phyloP scores from a whole-genome alignment of 805 yeast species.

The Hanseniaspora pseudoguilliermondii region DNA sequence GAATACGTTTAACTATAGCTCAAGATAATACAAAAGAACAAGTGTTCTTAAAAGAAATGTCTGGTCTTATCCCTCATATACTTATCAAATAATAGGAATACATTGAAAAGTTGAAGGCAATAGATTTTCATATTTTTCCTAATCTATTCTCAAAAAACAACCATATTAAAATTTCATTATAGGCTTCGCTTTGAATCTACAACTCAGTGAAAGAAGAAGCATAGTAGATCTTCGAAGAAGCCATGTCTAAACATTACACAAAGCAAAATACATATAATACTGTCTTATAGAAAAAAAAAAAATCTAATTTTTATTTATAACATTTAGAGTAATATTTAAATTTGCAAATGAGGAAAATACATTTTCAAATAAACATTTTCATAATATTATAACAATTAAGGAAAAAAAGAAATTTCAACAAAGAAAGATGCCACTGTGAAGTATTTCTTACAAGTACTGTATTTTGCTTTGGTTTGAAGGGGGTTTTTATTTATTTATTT shows the following conservation, averaged over 20 bases:
- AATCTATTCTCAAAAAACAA: slow-evolving; percentile 3
- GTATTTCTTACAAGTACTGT: too few relatives aligned
- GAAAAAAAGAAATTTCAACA: too few relatives aligned
- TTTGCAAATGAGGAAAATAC: not conserved
- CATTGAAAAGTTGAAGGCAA: slow-evolving; percentile 5
- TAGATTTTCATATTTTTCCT: slow-evolving; percentile 3
- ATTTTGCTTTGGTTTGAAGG: too few relatives aligned
- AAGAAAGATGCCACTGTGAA: too few relatives aligned
- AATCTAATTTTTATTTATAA: too few relatives aligned
- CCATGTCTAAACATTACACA: slow-evolving; percentile 16
- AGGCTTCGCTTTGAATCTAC: slow-evolving; percentile 39
- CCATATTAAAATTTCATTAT: slow-evolving; percentile 18
- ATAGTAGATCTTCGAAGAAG: slow-evolving; percentile 37
- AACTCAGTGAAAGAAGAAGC: slow-evolving; percentile 29
- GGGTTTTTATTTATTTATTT: too few relatives aligned
- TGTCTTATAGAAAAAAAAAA: too few relatives aligned
- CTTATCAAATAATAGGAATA: not conserved
- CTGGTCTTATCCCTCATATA: slow-evolving; percentile 8
- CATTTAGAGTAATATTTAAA: not conserved
- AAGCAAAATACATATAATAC: not conserved
- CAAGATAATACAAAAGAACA: not conserved
- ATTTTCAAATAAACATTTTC: slow-evolving; percentile 2
- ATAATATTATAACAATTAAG: not conserved
- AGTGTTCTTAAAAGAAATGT: not conserved
- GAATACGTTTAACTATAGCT: not conserved